A percentile compares a stretch with the other conserved stretches of the same genome.
phyloP scores from a whole-genome alignment of 2,329 filamentous ascomycete species.

The Talaromyces sp. region DNA sequence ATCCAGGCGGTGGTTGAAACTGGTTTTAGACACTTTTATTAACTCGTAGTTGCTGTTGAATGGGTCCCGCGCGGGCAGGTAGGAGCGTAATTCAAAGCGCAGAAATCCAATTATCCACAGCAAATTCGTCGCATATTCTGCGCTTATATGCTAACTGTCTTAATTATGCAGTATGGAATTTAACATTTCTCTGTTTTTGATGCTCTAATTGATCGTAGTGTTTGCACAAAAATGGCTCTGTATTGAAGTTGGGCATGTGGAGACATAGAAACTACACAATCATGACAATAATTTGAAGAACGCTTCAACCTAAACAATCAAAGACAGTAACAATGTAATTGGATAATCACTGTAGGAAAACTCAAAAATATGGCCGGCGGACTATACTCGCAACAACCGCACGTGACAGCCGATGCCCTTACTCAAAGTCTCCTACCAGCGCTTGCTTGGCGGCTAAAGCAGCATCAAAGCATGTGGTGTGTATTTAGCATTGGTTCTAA shows the following conservation, averaged over 20 bases:
- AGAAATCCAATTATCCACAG: not conserved
- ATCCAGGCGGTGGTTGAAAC: not conserved
- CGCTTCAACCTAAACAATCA: too few relatives aligned
- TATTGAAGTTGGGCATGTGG: not conserved
- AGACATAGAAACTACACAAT: too few relatives aligned
- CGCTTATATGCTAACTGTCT: not conserved
- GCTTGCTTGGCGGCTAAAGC: not conserved
- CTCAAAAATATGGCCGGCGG: not conserved
- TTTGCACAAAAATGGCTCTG: not conserved
- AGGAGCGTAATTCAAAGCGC: not conserved
- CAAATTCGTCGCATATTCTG: not conserved
- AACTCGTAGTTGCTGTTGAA: not conserved
- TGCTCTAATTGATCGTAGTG: not conserved
- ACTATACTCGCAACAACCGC: not conserved
- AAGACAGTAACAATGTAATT: not conserved
- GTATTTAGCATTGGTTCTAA: not conserved
- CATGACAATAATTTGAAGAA: not conserved
- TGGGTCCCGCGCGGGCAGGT: not conserved
- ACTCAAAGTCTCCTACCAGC: not conserved
- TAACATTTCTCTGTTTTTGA: not conserved
- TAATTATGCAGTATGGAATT: not conserved
- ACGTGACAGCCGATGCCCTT: not conserved
- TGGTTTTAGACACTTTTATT: not conserved
- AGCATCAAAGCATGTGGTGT: not conserved
- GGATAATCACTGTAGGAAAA: not conserved